phyloP scores from a whole-genome alignment of 768 basidiomycete species.

The Aureoboletus auriporus region DNA sequence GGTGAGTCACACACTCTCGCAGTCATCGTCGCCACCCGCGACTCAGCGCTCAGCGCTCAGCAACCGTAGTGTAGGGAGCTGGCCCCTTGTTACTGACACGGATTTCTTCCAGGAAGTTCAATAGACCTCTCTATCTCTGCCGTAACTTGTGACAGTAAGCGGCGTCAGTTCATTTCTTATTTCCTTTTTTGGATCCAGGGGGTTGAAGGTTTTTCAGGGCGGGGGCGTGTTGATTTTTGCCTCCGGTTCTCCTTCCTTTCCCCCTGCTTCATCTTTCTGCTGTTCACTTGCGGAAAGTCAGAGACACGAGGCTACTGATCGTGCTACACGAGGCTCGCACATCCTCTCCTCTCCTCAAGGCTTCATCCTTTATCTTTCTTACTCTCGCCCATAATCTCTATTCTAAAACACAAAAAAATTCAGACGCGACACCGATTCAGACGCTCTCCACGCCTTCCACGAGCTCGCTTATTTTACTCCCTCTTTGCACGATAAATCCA shows the following conservation, averaged over 20 bases:
- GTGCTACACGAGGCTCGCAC: slow-evolving; percentile 44
- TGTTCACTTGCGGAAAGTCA: slow-evolving; percentile 38
- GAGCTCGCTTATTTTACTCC: slow-evolving; percentile 27
- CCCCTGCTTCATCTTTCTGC: slow-evolving; percentile 22
- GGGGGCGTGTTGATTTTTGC: slow-evolving; percentile 24
- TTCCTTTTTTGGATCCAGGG: slow-evolving; percentile 28
- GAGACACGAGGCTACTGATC: slow-evolving; percentile 46
- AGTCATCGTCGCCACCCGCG: not conserved
- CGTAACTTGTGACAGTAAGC: slow-evolving; percentile 28
- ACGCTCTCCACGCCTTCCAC: slow-evolving; percentile 24
- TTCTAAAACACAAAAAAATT: slow-evolving; percentile 22
- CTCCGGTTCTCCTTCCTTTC: slow-evolving; percentile 15
- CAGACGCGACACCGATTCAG: slow-evolving; percentile 30
- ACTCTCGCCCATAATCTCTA: slow-evolving; percentile 22
- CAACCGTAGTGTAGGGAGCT: slow-evolving; percentile 13
- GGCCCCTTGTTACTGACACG: slow-evolving; percentile 7
- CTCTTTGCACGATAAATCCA: slow-evolving; percentile 25
- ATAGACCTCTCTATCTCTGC: not conserved
- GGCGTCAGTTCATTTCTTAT: slow-evolving; percentile 15
- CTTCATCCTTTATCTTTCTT: slow-evolving; percentile 18
- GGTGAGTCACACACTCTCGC: not conserved
- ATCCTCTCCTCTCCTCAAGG: slow-evolving; percentile 24
- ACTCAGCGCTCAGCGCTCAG: too few relatives aligned
- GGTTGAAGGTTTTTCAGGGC: slow-evolving; percentile 34
- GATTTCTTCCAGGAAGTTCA: not conserved